Percentiles rank a stretch among this genome's conserved stretches.
These are phyloP conservation scores for Paecilomyces niveus DNA, from an alignment of 2,329 filamentous ascomycete genomes.

Conservation along the genomic window DNA sequence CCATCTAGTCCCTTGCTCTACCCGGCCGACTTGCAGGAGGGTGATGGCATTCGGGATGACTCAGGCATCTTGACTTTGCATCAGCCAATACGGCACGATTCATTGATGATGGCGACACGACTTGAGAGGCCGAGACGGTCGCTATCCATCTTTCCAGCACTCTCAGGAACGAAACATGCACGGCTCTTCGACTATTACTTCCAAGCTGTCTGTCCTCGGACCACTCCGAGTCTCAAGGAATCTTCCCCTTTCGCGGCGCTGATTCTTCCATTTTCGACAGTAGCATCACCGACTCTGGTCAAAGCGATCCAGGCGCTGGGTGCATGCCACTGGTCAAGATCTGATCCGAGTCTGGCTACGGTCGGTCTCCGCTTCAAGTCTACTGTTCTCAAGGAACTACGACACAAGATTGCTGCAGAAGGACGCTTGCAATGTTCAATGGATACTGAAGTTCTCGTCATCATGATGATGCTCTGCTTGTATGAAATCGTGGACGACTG, in stretches of 20 bases:
- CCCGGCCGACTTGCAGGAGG: slow-evolving; percentile 14
- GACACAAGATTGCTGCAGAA: slow-evolving; percentile 22
- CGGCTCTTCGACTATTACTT: slow-evolving; percentile 35
- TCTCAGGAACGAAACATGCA: slow-evolving; percentile 20
- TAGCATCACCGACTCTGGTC: slow-evolving; percentile 27
- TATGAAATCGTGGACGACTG: slow-evolving; percentile 40
- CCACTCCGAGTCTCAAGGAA: slow-evolving; percentile 26
- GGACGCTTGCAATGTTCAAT: slow-evolving; percentile 19
- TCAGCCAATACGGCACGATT: background rate
- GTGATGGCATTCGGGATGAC: slow-evolving; percentile 7
- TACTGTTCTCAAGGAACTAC: slow-evolving; percentile 29
- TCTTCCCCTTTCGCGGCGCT: slow-evolving; percentile 34
- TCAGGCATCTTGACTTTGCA: background rate
- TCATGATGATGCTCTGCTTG: slow-evolving; percentile 42
- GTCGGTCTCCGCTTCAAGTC: slow-evolving; percentile 32
- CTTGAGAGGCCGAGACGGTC: background rate
- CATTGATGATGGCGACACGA: background rate
- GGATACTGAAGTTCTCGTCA: slow-evolving; percentile 31
- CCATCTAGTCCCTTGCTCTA: background rate
- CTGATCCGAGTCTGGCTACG: slow-evolving; percentile 21
- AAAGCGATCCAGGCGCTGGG: slow-evolving; percentile 33
- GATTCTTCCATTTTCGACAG: slow-evolving; percentile 32
- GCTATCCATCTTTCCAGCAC: slow-evolving; percentile 22
- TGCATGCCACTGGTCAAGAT: slow-evolving; percentile 30
- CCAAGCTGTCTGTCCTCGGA: slow-evolving; percentile 33